These are phyloP conservation scores for Colletotrichum tofieldiae DNA, from an alignment of 2,329 filamentous ascomycete species.

Conservation along the genomic window DNA sequence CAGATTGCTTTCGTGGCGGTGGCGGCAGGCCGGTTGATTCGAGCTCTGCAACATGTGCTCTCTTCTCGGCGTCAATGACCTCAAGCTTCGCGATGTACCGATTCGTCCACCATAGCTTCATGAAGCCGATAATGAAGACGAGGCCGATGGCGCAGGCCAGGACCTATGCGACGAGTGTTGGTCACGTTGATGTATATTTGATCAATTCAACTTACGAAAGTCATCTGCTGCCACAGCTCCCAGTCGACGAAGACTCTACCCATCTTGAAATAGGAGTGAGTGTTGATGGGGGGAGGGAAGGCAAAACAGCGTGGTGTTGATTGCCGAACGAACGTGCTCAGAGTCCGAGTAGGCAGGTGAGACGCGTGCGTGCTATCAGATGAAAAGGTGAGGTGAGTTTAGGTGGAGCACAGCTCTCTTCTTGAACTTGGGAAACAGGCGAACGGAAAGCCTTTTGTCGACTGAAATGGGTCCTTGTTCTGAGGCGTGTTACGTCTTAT, in stretches of 20 bases:
- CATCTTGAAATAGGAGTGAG: conserved; percentile 45
- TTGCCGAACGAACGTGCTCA: conserved; percentile 2
- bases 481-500: conserved; percentile 21
- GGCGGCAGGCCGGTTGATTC: conserved; percentile 67
- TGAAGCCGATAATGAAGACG: conserved; percentile 78
- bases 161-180: conserved; percentile 66
- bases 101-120: conserved; percentile 77
- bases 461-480: not conserved
- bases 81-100: conserved; percentile 71
- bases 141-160: conserved; percentile 79
- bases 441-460: not conserved
- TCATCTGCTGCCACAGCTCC: conserved; percentile 91
- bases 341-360: not conserved
- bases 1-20: conserved; percentile 51
- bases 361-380: conserved; percentile 12
- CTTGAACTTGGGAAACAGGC: conserved; percentile 8
- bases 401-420: conserved; percentile 25
- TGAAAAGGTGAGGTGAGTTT: conserved; percentile 5
- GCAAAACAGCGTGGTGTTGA: not conserved
- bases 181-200: conserved; percentile 17
- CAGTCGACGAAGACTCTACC: conserved; percentile 76
- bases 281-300: not conserved
- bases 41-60: conserved; percentile 67
- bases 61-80: conserved; percentile 77
- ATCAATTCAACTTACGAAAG: conserved; percentile 76